Evolutionary conservation across 148 eudicot genomes (phyloP), one percentile per base, ranked within the genome.

Genomic region (Arbutus unedo): DNA sequence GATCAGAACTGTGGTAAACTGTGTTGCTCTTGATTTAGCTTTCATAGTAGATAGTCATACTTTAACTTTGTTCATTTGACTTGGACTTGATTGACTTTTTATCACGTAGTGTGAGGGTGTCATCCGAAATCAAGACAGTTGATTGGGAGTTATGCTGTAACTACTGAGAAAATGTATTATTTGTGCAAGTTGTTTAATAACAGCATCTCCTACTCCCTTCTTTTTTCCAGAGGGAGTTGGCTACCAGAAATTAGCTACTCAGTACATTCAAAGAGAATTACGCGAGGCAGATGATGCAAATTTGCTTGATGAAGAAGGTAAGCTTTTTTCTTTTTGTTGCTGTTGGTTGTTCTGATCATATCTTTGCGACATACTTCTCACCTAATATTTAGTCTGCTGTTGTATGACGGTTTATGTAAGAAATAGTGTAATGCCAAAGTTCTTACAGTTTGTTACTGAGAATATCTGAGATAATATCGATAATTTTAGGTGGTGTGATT

Each of bases 281-380:
- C 77, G 77, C 23, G 94, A 91, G 83, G 95, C 94, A 74, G 94
- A 94, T 83, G 98, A 94, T 79, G 90, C 93, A 80, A 94, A 92
- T 89, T 86, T 91, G 84, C 88, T 94, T 76, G 92, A 91, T 83
- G 98, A 92, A 89, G 91, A 91, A 88, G 98, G 98, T 91, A 76
- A 71, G 23, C 23, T 53, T 59, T 59, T 79, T 25, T 41, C 16
- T 56, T 43, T 66, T 25, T 18, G 18, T 55, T 77, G 49, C 23
- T 77, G 18, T 51, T 76, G 47, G 57, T 23, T 44, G 8, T 54
- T 53, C 11, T 77, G 79, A 15, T 31, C 44, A 54, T 53, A 54
- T n/a, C 45, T 77, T 54, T 53, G 21, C 15, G 57, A 5, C 19
- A 4, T 10, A 51, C n/a, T 82, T 56, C 21, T 74, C 49, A 11